Percentiles rank a stretch among this genome's conserved stretches.
phyloP scores from a whole-genome alignment of 176 grass and related monocot species.

The Alopecurus myosuroides region DNA sequence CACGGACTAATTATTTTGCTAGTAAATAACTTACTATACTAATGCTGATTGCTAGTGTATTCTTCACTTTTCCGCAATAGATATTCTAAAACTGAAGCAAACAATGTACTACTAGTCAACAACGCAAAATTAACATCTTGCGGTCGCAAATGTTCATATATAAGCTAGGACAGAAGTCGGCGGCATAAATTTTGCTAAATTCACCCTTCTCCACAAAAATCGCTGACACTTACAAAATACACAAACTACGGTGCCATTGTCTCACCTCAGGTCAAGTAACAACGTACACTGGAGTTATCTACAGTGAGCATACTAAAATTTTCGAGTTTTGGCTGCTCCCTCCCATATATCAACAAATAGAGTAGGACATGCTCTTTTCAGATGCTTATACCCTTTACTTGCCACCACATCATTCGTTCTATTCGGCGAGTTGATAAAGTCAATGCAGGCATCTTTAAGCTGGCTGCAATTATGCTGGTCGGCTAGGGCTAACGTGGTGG shows the following conservation, averaged over 20 bases:
- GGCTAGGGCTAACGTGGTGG: neutral
- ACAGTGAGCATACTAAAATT: neutral
- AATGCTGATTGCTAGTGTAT: too few species aligned
- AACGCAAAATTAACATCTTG: too few species aligned
- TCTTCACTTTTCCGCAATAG: too few species aligned
- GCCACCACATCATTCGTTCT: neutral
- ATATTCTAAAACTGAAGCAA: too few species aligned
- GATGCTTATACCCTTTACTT: neutral
- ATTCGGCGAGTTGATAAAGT: neutral
- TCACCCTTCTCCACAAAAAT: neutral
- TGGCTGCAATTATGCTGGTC: neutral
- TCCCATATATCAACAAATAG: neutral
- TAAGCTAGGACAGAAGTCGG: too few species aligned
- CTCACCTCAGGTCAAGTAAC: too few species aligned
- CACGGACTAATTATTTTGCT: too few species aligned
- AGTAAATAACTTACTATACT: too few species aligned
- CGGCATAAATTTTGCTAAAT: neutral
- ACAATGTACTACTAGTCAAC: too few species aligned
- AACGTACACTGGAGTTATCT: neutral
- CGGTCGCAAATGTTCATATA: too few species aligned
- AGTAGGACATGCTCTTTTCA: neutral
- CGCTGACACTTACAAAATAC: too few species aligned
- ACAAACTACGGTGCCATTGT: too few species aligned
- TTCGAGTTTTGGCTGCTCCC: neutral
- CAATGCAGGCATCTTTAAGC: neutral